These are phyloP conservation scores for Rhynchospora breviuscula DNA, from an alignment of 176 grass and related monocot genomes.

Conservation along the genomic window DNA sequence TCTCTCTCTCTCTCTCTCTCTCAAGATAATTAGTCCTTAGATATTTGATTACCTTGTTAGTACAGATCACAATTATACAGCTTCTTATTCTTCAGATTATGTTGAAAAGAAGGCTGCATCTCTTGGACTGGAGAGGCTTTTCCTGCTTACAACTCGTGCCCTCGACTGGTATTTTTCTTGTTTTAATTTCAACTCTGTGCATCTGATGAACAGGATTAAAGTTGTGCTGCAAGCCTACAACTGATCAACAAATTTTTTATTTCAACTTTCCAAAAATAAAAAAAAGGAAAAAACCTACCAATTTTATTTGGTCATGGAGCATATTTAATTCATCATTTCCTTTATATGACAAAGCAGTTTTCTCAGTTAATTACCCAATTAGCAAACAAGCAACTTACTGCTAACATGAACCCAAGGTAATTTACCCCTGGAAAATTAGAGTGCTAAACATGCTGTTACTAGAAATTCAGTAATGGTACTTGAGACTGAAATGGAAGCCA, in stretches of 20 bases:
- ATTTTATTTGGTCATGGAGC: background rate
- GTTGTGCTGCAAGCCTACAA: background rate
- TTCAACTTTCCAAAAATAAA: background rate
- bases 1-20: background rate
- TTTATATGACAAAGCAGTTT: background rate
- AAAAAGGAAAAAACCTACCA: background rate
- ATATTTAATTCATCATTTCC: background rate
- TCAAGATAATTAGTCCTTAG: background rate
- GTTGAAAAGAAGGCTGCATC: slow-evolving; percentile 85
- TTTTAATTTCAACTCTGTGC: background rate
- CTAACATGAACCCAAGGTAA: background rate
- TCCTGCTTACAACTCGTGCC: slow-evolving; percentile 89
- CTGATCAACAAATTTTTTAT: background rate
- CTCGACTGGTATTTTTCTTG: slow-evolving; percentile 72
- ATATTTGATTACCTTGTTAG: background rate
- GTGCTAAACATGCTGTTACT: background rate
- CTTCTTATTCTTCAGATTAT: slow-evolving; percentile 46
- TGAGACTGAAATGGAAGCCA: background rate
- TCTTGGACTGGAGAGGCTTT: slow-evolving; percentile 82
- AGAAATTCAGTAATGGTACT: background rate
- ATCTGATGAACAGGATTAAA: background rate
- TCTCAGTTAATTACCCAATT: background rate
- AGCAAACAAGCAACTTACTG: background rate
- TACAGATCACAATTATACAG: background rate
- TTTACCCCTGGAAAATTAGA: background rate